phyloP scores from a whole-genome alignment of 1,139 yeast species.

The Blastobotrys apis region DNA sequence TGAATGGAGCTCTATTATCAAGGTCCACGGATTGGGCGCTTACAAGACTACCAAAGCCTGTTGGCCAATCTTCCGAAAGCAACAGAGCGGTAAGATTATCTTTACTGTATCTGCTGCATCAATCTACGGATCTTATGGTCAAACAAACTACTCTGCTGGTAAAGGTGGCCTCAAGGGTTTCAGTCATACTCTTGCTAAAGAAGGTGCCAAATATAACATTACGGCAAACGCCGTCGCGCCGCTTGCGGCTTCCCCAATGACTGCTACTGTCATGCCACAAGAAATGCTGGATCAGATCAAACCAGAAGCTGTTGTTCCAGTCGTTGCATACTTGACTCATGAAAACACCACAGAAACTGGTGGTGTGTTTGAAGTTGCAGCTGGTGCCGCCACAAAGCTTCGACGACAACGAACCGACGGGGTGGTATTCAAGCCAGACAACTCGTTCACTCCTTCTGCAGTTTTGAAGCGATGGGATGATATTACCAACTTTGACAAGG shows the following conservation, averaged over 20 bases:
- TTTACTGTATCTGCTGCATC: constrained; percentile 98
- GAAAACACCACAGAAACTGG: constrained; percentile 58
- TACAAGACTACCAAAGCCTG: constrained; percentile 84
- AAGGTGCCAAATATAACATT: constrained; percentile 83
- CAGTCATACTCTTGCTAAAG: constrained; percentile 92
- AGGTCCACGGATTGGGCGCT: constrained; percentile 88
- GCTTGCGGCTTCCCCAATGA: constrained; percentile 93
- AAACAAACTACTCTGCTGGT: constrained; percentile 93
- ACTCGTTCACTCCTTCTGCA: constrained; percentile 77
- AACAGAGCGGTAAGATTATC: constrained; percentile 79
- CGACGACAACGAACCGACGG: constrained; percentile 96
- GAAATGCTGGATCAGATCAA: constrained; percentile 73
- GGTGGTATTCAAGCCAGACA: constrained; percentile 74
- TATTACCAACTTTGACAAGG: constrained; percentile 67
- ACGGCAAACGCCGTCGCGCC: constrained; percentile 87
- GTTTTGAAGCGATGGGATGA: constrained; percentile 66
- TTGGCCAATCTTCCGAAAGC: constrained; percentile 86
- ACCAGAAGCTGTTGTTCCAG: constrained; percentile 88
- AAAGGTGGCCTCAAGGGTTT: constrained; percentile 86
- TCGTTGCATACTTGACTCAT: constrained; percentile 74
- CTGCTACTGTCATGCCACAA: constrained; percentile 83
- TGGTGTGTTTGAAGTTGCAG: constrained; percentile 87
- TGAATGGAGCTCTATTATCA: constrained; percentile 74
- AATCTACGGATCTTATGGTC: constrained; percentile 94
- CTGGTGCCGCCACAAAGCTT: constrained; percentile 86